A percentile compares a stretch with the other conserved stretches of the same genome.
phyloP scores from a whole-genome alignment of 1,284 basidiomycete genomes.

The Peniophora sp. region DNA sequence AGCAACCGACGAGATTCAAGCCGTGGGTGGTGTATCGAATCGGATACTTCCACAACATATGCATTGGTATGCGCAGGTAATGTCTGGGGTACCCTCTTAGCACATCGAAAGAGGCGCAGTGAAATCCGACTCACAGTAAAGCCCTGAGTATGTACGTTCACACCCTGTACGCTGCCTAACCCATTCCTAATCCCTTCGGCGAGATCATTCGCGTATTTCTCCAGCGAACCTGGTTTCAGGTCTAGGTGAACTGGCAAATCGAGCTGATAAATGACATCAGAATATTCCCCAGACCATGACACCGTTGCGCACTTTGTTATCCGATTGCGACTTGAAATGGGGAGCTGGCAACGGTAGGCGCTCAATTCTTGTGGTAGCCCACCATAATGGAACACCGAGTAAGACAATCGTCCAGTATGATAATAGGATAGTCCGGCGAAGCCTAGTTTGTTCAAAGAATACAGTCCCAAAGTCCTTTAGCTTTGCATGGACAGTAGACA shows the following conservation, averaged over 20 bases:
- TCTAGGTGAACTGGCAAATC: background rate
- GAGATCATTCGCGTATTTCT: background rate
- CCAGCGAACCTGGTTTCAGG: slow-evolving; percentile 17
- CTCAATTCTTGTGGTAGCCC: slow-evolving; percentile 81
- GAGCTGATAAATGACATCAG: background rate
- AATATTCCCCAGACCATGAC: background rate
- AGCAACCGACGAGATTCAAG: background rate
- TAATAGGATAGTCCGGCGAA: slow-evolving; percentile 50
- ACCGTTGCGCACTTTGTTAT: background rate
- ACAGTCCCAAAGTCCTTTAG: slow-evolving; percentile 34
- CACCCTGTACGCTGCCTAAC: background rate
- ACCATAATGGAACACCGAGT: slow-evolving; percentile 79
- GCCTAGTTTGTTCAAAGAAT: slow-evolving; percentile 16
- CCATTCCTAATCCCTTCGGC: background rate
- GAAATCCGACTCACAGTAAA: background rate
- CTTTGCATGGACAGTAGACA: background rate
- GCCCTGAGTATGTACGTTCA: background rate
- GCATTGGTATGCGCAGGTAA: background rate
- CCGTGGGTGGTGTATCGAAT: background rate
- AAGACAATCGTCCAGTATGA: slow-evolving; percentile 74
- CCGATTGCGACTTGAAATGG: slow-evolving; percentile 43
- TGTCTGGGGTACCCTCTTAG: background rate
- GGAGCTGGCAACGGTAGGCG: slow-evolving; percentile 65
- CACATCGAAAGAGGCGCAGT: background rate
- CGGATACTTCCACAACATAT: background rate